A percentile compares a stretch with the other conserved stretches of the same genome.
These are phyloP conservation scores for Aspergillus niger DNA, from an alignment of 2,329 filamentous ascomycete genomes.

Conservation along the genomic window DNA sequence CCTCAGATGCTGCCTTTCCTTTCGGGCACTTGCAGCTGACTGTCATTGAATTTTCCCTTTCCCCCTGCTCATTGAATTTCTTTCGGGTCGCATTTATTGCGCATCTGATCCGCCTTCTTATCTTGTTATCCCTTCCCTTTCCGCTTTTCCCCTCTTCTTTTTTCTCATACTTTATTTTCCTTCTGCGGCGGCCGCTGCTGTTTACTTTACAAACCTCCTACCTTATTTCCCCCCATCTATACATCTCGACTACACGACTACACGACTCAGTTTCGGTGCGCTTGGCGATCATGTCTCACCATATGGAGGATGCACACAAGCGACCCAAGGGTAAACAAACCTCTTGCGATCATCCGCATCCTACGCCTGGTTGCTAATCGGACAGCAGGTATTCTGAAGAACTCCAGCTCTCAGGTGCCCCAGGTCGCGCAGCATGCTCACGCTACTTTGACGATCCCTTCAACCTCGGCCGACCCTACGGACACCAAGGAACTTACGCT, in stretches of 20 bases:
- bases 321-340: conserved; percentile 44
- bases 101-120: not conserved
- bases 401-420: conserved; percentile 62
- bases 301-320: conserved; percentile 36
- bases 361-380: not conserved
- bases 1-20: conserved; percentile 6
- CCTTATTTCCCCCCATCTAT: conserved; percentile 5
- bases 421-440: conserved; percentile 58
- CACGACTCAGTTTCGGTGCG: conserved; percentile 12
- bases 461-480: conserved; percentile 49
- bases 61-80: not conserved
- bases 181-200: not conserved
- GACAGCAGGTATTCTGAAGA: conserved; percentile 83
- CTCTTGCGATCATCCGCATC: not conserved
- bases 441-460: conserved; percentile 37
- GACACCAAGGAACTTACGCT: conserved; percentile 84
- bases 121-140: not conserved
- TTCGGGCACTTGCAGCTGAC: conserved; percentile 10
- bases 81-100: not conserved
- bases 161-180: not conserved
- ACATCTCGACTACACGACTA: conserved; percentile 24
- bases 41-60: not conserved
- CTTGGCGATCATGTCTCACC: conserved; percentile 29
- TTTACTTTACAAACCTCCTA: not conserved
- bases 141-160: not conserved